Conservation (phyloP, 495 filamentous ascomycete genomes). For the Letharia columbiana region DNA sequence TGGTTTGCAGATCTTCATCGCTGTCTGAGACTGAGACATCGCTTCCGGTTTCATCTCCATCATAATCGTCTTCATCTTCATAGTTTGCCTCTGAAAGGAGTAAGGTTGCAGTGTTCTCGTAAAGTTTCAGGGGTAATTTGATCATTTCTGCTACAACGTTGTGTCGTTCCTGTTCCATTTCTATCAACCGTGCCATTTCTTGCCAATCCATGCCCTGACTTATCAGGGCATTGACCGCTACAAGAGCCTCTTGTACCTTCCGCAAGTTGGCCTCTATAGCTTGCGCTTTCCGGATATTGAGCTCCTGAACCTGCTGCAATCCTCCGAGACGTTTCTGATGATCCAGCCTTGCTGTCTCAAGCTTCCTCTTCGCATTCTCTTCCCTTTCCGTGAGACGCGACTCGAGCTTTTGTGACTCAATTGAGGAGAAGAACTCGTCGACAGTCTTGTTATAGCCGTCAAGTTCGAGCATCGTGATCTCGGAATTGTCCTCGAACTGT, state of each 20-base stretch:
- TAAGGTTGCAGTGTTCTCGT: slow-evolving; percentile 81
- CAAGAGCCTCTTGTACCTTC: slow-evolving; percentile 82
- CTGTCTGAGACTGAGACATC: slow-evolving; percentile 52
- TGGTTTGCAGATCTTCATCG: slow-evolving; percentile 41
- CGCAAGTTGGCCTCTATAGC: slow-evolving; percentile 85
- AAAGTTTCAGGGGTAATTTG: slow-evolving; percentile 75
- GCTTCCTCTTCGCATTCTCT: slow-evolving; percentile 66
- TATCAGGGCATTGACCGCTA: slow-evolving; percentile 80
- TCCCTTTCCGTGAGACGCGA: slow-evolving; percentile 74
- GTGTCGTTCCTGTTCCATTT: slow-evolving; percentile 67
- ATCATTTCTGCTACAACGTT: slow-evolving; percentile 87
- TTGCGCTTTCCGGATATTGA: slow-evolving; percentile 81
- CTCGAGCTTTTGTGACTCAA: slow-evolving; percentile 88
- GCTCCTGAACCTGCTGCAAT: slow-evolving; percentile 64
- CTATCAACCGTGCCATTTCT: slow-evolving; percentile 77
- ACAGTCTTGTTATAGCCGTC: slow-evolving; percentile 85
- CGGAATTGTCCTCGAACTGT: slow-evolving; percentile 65
- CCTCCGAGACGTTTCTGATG: slow-evolving; percentile 77
- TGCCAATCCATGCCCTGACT: slow-evolving; percentile 96
- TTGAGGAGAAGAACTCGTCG: slow-evolving; percentile 92
- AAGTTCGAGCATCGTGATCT: slow-evolving; percentile 59
- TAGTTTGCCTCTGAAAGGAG: slow-evolving; percentile 61
- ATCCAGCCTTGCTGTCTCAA: slow-evolving; percentile 71
- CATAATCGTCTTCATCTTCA: slow-evolving; percentile 51
- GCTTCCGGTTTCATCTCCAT: slow-evolving; percentile 55